Evolutionary conservation across 257 asterid species (phyloP).

Genomic region (Solanum bulbocastanum): DNA sequence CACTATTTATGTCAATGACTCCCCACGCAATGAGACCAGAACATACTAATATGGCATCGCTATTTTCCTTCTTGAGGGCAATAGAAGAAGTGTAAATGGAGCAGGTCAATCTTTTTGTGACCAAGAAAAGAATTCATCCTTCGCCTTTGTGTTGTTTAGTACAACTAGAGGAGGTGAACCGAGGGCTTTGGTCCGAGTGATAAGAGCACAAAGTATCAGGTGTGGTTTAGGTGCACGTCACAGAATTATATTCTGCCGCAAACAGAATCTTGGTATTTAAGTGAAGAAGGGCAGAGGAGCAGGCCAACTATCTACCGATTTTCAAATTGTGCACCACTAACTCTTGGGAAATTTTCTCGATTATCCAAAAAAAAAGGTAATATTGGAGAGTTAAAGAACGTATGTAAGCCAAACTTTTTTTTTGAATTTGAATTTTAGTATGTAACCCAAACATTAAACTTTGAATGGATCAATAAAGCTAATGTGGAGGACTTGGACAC

Average conservation of each 20-base stretch:
- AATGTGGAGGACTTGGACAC: background rate
- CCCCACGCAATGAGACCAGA: background rate
- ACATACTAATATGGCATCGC: background rate
- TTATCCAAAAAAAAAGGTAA: background rate
- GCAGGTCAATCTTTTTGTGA: background rate
- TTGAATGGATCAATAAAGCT: background rate
- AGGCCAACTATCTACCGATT: background rate
- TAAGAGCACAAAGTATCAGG: background rate
- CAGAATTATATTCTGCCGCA: background rate
- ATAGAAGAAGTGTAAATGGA: background rate
- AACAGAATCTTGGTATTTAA: background rate
- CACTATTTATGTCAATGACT: background rate
- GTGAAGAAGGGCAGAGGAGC: background rate
- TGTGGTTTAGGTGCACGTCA: background rate
- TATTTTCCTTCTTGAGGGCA: background rate
- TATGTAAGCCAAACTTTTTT: background rate
- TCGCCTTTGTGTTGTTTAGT: background rate
- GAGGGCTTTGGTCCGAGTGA: background rate
- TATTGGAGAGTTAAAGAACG: background rate
- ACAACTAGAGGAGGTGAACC: background rate
- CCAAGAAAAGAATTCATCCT: background rate
- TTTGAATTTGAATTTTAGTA: background rate
- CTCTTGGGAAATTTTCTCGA: background rate
- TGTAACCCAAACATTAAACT: background rate
- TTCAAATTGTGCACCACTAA: background rate